Conservation (phyloP, 306 rosid genomes). For the Ceratonia siliqua region DNA sequence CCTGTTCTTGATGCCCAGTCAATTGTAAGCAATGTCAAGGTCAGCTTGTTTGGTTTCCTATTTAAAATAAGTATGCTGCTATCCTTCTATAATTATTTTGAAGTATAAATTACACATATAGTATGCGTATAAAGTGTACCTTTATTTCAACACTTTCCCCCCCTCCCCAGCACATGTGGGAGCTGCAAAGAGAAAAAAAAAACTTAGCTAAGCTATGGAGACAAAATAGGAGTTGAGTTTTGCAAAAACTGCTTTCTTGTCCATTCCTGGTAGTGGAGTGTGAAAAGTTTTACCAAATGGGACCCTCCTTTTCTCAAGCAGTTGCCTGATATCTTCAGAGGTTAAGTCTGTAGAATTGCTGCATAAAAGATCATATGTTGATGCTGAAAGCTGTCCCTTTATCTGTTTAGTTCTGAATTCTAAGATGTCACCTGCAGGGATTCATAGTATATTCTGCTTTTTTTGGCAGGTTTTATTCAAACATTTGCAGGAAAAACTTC, state of each 20-base stretch:
- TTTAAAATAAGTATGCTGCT: constrained; percentile 16
- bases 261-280: constrained; percentile 1
- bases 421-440: constrained; percentile 12
- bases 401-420: neutral
- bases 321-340: constrained; percentile 8
- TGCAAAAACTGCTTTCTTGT: constrained; percentile 4
- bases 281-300: neutral
- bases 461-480: constrained; percentile 83
- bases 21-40: constrained; percentile 86
- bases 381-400: constrained; percentile 17
- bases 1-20: constrained; percentile 82
- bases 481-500: constrained; percentile 92
- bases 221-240: constrained; percentile 8
- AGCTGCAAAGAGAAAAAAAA: neutral
- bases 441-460: constrained; percentile 32
- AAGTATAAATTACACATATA: neutral
- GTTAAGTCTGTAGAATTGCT: neutral
- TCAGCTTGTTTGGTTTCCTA: constrained; percentile 37
- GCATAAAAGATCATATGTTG: constrained; percentile 17
- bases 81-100: neutral
- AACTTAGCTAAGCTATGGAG: neutral
- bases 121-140: neutral
- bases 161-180: neutral
- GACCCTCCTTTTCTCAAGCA: neutral
- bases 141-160: constrained; percentile 1